Evolutionary conservation across 768 basidiomycete species (phyloP).

Genomic region (Clavulina sp.): DNA sequence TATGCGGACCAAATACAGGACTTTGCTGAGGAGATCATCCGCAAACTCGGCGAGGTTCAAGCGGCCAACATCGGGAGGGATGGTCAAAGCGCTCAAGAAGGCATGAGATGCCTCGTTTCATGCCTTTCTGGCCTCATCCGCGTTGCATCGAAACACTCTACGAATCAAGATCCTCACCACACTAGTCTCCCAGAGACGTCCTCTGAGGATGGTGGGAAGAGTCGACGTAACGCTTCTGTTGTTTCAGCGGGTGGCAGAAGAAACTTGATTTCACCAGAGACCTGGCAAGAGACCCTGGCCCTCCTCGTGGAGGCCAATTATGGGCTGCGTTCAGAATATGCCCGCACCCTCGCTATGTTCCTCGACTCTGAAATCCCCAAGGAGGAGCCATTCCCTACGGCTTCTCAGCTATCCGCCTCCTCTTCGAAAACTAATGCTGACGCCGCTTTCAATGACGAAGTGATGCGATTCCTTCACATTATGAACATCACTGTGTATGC

Average conservation of each 20-base stretch:
- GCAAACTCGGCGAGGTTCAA: conserved; percentile 54
- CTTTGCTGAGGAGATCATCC: conserved; percentile 66
- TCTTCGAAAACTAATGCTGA: conserved; percentile 2
- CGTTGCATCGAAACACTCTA: background rate
- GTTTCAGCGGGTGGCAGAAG: conserved; percentile 5
- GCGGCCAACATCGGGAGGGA: conserved; percentile 29
- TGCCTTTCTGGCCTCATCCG: conserved; percentile 49
- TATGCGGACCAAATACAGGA: conserved; percentile 95
- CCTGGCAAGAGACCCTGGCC: conserved; percentile 82
- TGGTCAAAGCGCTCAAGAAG: conserved; percentile 30
- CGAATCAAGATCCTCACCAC: background rate
- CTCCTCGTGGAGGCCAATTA: conserved; percentile 66
- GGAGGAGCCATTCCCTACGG: conserved; percentile 32
- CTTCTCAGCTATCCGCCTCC: too few species aligned
- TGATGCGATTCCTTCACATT: conserved; percentile 59
- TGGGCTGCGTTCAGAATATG: conserved; percentile 64
- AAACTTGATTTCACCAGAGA: conserved; percentile 48
- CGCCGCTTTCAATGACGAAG: conserved; percentile 25
- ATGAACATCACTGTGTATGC: conserved; percentile 67
- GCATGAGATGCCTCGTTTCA: conserved; percentile 51
- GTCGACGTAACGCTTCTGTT: conserved; percentile 1
- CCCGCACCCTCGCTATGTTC: conserved; percentile 55
- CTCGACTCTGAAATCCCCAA: conserved; percentile 53
- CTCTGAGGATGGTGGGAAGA: background rate
- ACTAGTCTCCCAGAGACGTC: background rate